A percentile compares a stretch with the other conserved stretches of the same genome.
phyloP scores from a whole-genome alignment of 768 basidiomycete species.

The Hysterangium stoloniferum region DNA sequence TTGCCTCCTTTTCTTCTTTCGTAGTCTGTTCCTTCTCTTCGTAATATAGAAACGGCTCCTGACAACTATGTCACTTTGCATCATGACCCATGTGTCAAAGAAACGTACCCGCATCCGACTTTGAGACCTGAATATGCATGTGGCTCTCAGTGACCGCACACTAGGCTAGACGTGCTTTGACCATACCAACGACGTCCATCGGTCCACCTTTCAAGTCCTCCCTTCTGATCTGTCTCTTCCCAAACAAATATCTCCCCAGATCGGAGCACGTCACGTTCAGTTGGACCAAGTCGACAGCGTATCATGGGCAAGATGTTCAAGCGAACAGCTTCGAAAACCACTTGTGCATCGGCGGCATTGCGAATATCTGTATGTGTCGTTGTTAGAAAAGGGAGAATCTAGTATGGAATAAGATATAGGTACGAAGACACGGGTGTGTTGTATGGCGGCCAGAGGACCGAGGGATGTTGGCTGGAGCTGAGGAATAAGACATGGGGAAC shows the following conservation, averaged over 20 bases:
- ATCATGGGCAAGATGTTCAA: slow-evolving; percentile 63
- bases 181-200: slow-evolving; percentile 70
- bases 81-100: too few species aligned
- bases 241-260: slow-evolving; percentile 80
- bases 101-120: slow-evolving; percentile 59
- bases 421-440: slow-evolving; percentile 28
- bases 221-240: slow-evolving; percentile 76
- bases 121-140: slow-evolving; percentile 51
- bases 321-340: slow-evolving; percentile 70
- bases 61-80: not conserved
- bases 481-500: slow-evolving; percentile 3
- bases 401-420: slow-evolving; percentile 7
- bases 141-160: not conserved
- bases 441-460: slow-evolving; percentile 12
- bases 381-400: not conserved
- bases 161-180: not conserved
- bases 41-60: slow-evolving; percentile 69
- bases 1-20: slow-evolving; percentile 69
- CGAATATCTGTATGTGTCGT: slow-evolving; percentile 48
- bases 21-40: slow-evolving; percentile 79
- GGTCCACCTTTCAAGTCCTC: slow-evolving; percentile 70
- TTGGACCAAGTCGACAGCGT: slow-evolving; percentile 58
- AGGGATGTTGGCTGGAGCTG: not conserved
- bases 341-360: slow-evolving; percentile 72
- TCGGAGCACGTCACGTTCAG: slow-evolving; percentile 57